Percentiles rank a stretch among this genome's conserved stretches.
Conservation (phyloP, 2,329 filamentous ascomycete species). For the Colletotrichum lupini region DNA sequence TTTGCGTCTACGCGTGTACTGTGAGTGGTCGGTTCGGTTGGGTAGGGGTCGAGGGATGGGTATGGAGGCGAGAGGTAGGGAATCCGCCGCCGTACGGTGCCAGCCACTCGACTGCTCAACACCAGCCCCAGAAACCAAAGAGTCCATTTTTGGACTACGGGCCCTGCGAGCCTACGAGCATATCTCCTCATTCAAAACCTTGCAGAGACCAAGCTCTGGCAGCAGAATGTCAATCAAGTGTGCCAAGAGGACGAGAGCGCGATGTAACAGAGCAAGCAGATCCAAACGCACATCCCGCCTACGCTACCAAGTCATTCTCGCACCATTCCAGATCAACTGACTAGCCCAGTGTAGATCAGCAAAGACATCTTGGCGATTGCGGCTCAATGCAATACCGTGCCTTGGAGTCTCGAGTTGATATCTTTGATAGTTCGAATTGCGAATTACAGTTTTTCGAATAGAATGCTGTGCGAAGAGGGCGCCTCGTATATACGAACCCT, state of each 20-base stretch:
- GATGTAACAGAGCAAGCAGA: conserved; percentile 5
- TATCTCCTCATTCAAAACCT: neutral
- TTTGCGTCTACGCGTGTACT: neutral
- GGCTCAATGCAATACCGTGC: conserved; percentile 13
- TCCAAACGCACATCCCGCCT: conserved; percentile 4
- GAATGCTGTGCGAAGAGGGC: neutral
- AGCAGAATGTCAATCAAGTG: neutral
- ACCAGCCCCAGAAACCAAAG: neutral
- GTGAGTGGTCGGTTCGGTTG: neutral
- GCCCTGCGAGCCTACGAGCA: neutral
- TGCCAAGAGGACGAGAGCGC: conserved; percentile 1
- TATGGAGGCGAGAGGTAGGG: neutral
- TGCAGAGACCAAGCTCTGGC: neutral
- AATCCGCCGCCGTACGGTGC: neutral
- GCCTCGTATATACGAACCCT: neutral
- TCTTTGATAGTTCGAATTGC: neutral
- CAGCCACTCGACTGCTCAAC: neutral
- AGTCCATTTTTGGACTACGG: conserved; percentile 1
- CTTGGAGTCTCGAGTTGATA: conserved; percentile 7
- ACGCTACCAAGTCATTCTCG: neutral
- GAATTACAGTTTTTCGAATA: neutral
- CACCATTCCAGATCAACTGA: neutral
- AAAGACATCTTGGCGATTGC: conserved; percentile 11
- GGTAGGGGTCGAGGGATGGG: neutral
- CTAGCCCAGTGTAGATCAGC: conserved; percentile 8